Percentiles rank a stretch among this genome's conserved stretches.
These are phyloP conservation scores for Gliomastix tumulicola DNA, from an alignment of 2,329 filamentous ascomycete species.

Conservation along the genomic window DNA sequence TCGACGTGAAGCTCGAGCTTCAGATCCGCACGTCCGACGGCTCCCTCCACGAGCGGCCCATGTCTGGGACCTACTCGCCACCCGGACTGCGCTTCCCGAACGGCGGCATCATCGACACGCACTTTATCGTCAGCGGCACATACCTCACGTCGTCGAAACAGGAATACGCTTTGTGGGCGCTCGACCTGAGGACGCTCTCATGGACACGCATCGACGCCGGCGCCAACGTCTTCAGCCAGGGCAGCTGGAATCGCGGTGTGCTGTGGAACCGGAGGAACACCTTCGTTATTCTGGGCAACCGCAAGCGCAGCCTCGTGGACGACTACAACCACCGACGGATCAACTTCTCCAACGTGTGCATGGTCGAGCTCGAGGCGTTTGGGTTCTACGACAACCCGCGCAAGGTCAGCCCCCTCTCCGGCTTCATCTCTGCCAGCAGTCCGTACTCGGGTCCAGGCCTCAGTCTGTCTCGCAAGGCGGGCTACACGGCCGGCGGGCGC, in stretches of 20 bases:
- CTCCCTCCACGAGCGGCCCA: constrained; percentile 75
- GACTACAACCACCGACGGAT: constrained; percentile 98
- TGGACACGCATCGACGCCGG: constrained; percentile 97
- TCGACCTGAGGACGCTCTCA: constrained; percentile 79
- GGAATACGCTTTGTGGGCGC: constrained; percentile 93
- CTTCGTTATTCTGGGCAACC: constrained; percentile 91
- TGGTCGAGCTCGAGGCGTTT: constrained; percentile 95
- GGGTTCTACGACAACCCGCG: constrained; percentile 95
- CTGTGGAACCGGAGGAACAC: constrained; percentile 90
- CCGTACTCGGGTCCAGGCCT: constrained; percentile 52
- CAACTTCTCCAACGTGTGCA: constrained; percentile 94
- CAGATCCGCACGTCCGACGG: constrained; percentile 84
- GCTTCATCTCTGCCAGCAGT: constrained; percentile 77
- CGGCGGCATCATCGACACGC: constrained; percentile 87
- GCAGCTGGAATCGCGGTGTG: constrained; percentile 95
- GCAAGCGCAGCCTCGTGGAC: constrained; percentile 88
- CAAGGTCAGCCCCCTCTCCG: constrained; percentile 68
- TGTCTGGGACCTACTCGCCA: constrained; percentile 81
- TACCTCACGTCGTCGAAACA: constrained; percentile 97
- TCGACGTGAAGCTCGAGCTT: constrained; percentile 92
- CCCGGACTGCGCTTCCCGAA: constrained; percentile 94
- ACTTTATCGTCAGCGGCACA: constrained; percentile 95
- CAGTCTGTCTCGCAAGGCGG: constrained; percentile 51
- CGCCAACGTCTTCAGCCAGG: constrained; percentile 88
- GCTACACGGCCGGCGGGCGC: constrained; percentile 67